A percentile compares a stretch with the other conserved stretches of the same genome.
phyloP scores from a whole-genome alignment of 495 filamentous ascomycete genomes.

The Neurospora tetrasperma region DNA sequence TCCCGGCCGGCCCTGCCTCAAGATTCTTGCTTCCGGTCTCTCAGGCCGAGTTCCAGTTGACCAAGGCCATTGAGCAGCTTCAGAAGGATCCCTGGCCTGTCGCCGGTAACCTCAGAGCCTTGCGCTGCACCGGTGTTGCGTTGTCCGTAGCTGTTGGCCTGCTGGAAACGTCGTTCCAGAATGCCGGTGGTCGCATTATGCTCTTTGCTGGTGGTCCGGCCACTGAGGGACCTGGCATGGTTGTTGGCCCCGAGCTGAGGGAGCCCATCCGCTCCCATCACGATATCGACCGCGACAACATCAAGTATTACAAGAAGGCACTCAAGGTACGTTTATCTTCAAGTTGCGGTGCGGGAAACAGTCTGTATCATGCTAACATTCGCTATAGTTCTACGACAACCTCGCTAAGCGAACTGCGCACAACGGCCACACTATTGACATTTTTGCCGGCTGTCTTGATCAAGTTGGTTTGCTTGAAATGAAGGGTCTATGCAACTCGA shows the following conservation, averaged over 20 bases:
- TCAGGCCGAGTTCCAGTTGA: conserved; percentile 96
- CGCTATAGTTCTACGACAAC: conserved; percentile 81
- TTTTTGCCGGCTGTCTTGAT: conserved; percentile 96
- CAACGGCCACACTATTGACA: conserved; percentile 95
- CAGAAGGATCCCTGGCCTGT: conserved; percentile 99
- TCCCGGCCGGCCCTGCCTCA: conserved; percentile 68
- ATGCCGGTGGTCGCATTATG: conserved; percentile 93
- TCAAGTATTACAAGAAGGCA: conserved; percentile 99
- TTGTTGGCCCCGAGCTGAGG: conserved; percentile 92
- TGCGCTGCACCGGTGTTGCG: conserved; percentile 93
- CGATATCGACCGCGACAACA: conserved; percentile 96
- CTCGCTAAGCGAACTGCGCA: conserved; percentile 94
- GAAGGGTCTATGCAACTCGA: conserved; percentile 95
- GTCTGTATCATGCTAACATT: conserved; percentile 12
- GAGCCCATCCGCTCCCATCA: conserved; percentile 98
- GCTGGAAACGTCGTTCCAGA: conserved; percentile 89
- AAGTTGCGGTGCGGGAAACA: not conserved
- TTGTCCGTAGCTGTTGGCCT: conserved; percentile 90
- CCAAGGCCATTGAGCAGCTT: conserved; percentile 89
- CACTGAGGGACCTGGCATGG: conserved; percentile 93
- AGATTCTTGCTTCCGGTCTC: conserved; percentile 92
- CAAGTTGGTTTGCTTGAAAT: conserved; percentile 97
- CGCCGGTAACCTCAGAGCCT: conserved; percentile 80
- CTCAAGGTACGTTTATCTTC: conserved; percentile 57
- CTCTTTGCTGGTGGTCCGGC: conserved; percentile 90